Conservation (phyloP, 495 filamentous ascomycete genomes). For the Penicillium canescens region DNA sequence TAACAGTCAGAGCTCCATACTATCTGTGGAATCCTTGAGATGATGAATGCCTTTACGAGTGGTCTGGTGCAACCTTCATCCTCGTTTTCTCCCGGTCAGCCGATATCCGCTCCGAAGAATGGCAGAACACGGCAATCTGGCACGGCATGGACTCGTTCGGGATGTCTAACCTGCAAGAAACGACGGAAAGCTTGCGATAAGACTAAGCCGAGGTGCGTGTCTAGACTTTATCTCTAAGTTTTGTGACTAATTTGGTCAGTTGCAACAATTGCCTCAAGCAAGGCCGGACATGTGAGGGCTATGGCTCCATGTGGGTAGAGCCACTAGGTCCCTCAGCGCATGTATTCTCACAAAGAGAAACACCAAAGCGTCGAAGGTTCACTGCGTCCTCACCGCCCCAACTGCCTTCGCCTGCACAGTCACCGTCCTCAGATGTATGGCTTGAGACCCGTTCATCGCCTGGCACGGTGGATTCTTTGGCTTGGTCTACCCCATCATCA, state of each 20-base stretch:
- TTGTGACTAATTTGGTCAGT: slow-evolving; percentile 17
- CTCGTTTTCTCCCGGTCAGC: slow-evolving; percentile 4
- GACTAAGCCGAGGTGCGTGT: slow-evolving; percentile 40
- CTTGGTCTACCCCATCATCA: slow-evolving; percentile 10
- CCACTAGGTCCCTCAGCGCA: slow-evolving; percentile 37
- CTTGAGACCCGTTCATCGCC: slow-evolving; percentile 12
- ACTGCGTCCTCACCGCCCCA: slow-evolving; percentile 14
- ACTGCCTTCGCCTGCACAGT: slow-evolving; percentile 20
- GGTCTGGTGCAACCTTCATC: slow-evolving; percentile 5
- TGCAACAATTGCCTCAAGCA: slow-evolving; percentile 43
- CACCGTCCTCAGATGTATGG: slow-evolving; percentile 17
- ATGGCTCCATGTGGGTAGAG: slow-evolving; percentile 44
- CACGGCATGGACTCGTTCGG: slow-evolving; percentile 44
- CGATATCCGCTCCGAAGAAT: slow-evolving; percentile 14
- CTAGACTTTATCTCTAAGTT: neutral
- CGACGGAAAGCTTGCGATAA: slow-evolving; percentile 48
- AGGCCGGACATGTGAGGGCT: slow-evolving; percentile 43
- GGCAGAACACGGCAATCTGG: slow-evolving; percentile 34
- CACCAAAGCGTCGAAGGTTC: slow-evolving; percentile 27
- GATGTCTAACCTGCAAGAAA: slow-evolving; percentile 46
- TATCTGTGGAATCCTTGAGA: neutral
- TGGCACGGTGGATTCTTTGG: slow-evolving; percentile 1
- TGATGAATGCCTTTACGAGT: slow-evolving; percentile 17
- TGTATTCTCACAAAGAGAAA: slow-evolving; percentile 28
- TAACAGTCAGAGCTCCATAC: neutral